Percentiles rank a stretch among this genome's conserved stretches.
Conservation (phyloP, 129 eudicot species). For the Gnaphalium uliginosum region DNA sequence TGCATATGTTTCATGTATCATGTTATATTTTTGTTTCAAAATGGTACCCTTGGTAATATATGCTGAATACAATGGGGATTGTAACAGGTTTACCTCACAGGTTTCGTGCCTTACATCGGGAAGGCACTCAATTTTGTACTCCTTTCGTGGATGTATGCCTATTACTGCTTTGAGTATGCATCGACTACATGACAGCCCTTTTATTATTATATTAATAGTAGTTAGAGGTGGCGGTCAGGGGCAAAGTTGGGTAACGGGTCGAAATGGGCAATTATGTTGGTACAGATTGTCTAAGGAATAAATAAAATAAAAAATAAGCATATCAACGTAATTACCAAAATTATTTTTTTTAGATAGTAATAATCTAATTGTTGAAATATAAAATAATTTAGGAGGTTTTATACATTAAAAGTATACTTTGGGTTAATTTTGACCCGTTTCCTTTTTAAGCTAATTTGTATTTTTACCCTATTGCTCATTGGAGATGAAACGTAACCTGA, state of each 20-base stretch:
- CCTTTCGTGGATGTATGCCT: conserved; percentile 98
- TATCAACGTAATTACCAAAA: background rate
- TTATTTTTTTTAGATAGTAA: background rate
- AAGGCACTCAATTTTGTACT: conserved; percentile 73
- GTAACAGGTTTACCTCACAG: conserved; percentile 82
- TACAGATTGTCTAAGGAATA: background rate
- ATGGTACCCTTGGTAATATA: conserved; percentile 4
- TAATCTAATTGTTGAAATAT: too few relatives aligned
- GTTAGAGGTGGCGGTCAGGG: conserved; percentile 15
- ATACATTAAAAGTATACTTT: background rate
- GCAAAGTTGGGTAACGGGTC: conserved; percentile 1
- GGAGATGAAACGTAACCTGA: background rate
- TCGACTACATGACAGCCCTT: conserved; percentile 14
- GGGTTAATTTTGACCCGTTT: background rate
- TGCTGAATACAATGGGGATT: conserved; percentile 26
- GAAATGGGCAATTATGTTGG: background rate
- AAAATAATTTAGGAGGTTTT: conserved; percentile 9
- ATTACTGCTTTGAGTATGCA: conserved; percentile 97
- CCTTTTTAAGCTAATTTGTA: background rate
- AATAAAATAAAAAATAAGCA: too few relatives aligned
- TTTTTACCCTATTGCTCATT: background rate
- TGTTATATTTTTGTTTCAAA: background rate
- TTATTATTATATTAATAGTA: background rate
- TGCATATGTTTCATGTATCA: background rate
- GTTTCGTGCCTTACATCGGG: conserved; percentile 80